Percentiles rank a stretch among this genome's conserved stretches.
phyloP scores from a whole-genome alignment of 176 grass and related monocot genomes.

The Carex myosuroides region DNA sequence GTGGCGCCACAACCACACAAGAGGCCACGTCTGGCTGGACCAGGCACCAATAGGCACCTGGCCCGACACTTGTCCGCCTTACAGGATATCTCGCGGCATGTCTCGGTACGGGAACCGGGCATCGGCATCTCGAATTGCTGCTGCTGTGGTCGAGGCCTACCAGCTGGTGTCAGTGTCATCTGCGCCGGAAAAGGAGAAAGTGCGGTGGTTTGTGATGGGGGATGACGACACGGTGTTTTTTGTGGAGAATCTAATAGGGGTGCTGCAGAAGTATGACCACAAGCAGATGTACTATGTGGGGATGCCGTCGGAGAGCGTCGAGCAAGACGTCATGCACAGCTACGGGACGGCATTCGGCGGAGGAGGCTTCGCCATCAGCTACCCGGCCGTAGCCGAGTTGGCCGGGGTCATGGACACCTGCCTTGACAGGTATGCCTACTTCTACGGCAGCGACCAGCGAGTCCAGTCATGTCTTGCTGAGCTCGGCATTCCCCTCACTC shows the following conservation, averaged over 20 bases:
- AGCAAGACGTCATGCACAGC: conserved; percentile 83
- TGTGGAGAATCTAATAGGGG: conserved; percentile 64
- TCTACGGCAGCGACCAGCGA: conserved; percentile 90
- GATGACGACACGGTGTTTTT: conserved; percentile 99
- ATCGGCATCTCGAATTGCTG: conserved; percentile 65
- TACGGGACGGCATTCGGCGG: conserved; percentile 94
- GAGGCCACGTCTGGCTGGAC: conserved; percentile 92
- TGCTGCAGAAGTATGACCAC: conserved; percentile 90
- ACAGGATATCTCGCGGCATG: conserved; percentile 53
- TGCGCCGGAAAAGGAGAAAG: conserved; percentile 2
- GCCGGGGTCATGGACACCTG: conserved; percentile 54
- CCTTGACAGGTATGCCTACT: conserved; percentile 51
- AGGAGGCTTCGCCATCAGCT: conserved; percentile 84
- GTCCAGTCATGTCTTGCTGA: conserved; percentile 78
- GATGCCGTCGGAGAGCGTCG: conserved; percentile 90
- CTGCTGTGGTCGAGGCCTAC: conserved; percentile 69
- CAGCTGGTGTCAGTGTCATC: conserved; percentile 18
- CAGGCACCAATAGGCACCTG: conserved; percentile 32
- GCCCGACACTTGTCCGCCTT: conserved; percentile 56
- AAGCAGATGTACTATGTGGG: conserved; percentile 87
- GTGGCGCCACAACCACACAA: conserved; percentile 33
- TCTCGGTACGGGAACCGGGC: conserved; percentile 71
- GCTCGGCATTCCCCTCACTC: conserved; percentile 81
- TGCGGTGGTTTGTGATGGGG: conserved; percentile 90
- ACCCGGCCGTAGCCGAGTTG: conserved; percentile 60